Percentiles rank a stretch among this genome's conserved stretches.
Conservation (phyloP, 108 stramenopile species). For the Pseudonitzschia pungens region DNA sequence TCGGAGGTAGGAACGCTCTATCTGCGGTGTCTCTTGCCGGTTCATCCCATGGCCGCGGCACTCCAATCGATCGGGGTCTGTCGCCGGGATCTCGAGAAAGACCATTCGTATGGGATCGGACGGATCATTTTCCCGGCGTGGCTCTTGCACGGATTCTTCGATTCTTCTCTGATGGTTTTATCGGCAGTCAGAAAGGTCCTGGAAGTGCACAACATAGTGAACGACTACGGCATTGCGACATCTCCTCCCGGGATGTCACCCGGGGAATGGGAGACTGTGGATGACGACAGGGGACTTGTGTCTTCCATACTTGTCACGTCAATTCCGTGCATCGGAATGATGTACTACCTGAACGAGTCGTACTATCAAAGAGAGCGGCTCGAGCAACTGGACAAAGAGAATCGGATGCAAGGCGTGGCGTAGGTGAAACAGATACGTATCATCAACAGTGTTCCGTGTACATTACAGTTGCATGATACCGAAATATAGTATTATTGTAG, state of each 20-base stretch:
- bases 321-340: constrained; percentile 2
- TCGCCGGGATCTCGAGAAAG: constrained; percentile 71
- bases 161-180: constrained; percentile 37
- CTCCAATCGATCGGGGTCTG: constrained; percentile 83
- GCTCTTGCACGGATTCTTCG: constrained; percentile 78
- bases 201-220: neutral
- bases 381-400: constrained; percentile 5
- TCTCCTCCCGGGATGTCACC: neutral
- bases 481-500: neutral
- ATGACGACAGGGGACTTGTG: neutral
- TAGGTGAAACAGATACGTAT: neutral
- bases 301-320: neutral
- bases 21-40: constrained; percentile 69
- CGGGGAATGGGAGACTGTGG: neutral
- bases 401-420: neutral
- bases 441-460: neutral
- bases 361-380: constrained; percentile 8
- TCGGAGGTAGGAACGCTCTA: constrained; percentile 64
- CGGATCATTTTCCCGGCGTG: constrained; percentile 62
- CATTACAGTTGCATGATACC: neutral
- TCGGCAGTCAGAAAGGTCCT: neutral
- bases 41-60: constrained; percentile 82
- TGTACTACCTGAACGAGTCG: constrained; percentile 10
- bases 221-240: neutral
- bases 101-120: constrained; percentile 42